These are phyloP conservation scores for Musa balbisiana DNA, from an alignment of 202 grass and related monocot species.

Conservation along the genomic window DNA sequence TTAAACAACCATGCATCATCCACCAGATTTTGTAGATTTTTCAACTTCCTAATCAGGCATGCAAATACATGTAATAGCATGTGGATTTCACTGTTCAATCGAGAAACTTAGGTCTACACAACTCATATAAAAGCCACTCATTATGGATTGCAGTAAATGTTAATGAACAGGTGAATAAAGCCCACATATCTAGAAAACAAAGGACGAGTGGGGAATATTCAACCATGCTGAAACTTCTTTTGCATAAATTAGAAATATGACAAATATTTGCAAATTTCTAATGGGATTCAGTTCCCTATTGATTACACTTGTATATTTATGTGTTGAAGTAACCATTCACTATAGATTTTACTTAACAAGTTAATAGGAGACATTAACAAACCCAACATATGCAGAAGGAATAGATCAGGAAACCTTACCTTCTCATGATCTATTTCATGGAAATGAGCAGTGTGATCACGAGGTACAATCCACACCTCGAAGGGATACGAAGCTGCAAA, in stretches of 20 bases:
- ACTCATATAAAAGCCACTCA: background rate
- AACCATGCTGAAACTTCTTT: background rate
- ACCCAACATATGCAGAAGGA: background rate
- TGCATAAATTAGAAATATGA: background rate
- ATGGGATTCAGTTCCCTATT: background rate
- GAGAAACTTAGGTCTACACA: too few relatives aligned
- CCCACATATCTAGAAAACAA: background rate
- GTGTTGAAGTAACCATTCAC: too few relatives aligned
- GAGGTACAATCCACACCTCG: constrained; percentile 87
- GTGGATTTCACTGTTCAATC: too few relatives aligned
- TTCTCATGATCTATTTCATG: constrained; percentile 72
- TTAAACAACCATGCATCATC: too few relatives aligned
- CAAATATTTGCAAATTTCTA: background rate
- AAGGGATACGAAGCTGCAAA: constrained; percentile 93
- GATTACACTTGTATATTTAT: background rate
- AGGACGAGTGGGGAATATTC: background rate
- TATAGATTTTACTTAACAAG: background rate
- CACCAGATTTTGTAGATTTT: too few relatives aligned
- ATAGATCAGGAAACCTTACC: constrained; percentile 21
- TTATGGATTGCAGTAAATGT: background rate
- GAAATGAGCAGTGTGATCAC: constrained; percentile 55
- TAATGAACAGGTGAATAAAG: too few relatives aligned
- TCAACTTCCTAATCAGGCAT: too few relatives aligned
- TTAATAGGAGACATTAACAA: background rate
- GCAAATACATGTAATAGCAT: too few relatives aligned